Evolutionary conservation across 129 eudicot genomes (phyloP).

Genomic region (Dittrichia graveolens): DNA sequence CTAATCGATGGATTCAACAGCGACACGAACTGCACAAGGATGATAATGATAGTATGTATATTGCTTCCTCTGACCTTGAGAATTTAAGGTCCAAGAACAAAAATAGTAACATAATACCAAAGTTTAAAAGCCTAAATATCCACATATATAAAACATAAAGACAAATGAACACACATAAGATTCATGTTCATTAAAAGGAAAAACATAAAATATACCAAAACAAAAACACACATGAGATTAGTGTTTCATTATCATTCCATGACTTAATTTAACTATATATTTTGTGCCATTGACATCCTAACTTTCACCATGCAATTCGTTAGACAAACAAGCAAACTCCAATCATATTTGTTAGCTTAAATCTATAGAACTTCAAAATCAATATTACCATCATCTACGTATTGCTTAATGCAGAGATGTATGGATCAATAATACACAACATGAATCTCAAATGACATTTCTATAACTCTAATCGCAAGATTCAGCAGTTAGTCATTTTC

Average conservation of each 20-base stretch:
- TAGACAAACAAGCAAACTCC: slow-evolving; percentile 5
- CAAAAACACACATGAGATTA: slow-evolving; percentile 16
- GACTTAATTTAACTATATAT: not conserved
- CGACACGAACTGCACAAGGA: slow-evolving; percentile 73
- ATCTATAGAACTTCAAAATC: slow-evolving; percentile 7
- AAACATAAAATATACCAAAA: not conserved
- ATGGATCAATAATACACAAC: not conserved
- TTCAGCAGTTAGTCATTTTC: not conserved
- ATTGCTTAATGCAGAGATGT: not conserved
- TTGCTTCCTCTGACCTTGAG: not conserved
- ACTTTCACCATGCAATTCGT: not conserved
- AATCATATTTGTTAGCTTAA: not conserved
- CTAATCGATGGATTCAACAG: slow-evolving; percentile 81
- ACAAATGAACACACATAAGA: slow-evolving; percentile 14
- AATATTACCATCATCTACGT: not conserved
- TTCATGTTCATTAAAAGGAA: too few species aligned
- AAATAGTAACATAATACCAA: not conserved
- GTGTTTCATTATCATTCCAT: not conserved
- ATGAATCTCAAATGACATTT: not conserved
- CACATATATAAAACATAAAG: not conserved
- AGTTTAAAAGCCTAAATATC: not conserved
- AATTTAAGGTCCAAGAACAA: too few species aligned
- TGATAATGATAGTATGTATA: not conserved
- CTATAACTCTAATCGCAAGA: not conserved
- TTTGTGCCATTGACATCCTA: slow-evolving; percentile 1